Base-by-base conservation (phyloP, 2,329 filamentous ascomycete genomes). In the Albifimbria verrucaria region DNA sequence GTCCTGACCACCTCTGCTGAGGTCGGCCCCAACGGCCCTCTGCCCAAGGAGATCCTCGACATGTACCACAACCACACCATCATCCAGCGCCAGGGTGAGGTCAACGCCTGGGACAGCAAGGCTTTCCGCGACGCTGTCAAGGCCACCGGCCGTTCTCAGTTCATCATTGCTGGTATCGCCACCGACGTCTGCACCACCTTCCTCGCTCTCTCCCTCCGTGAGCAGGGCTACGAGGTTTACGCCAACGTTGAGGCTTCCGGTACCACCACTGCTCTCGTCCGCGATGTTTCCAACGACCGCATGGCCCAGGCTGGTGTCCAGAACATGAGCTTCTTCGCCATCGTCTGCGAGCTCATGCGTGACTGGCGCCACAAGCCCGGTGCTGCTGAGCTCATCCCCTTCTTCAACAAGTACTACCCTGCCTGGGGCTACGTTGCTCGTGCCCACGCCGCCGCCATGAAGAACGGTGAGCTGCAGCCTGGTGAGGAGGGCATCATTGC, bases 111-210 rank as follows among this genome's bases (percentile, higher is more conserved):
- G 88, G 89, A 92, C 65, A 90, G 89, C 60, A 59, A 77, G 3
- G 81, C 88, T 0, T 90, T 92, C 73, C 79, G 79, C 32, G 75
- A 74, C 2, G 87, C 88, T 2, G 77, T 92, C 55, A 71, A 77
- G 57, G 86, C 85, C 2, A 81, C 86, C 4, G 81, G 81, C 53
- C 85, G 83, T 66, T 83, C 77, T 25, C 89, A 92, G 66, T 74
- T 92, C 61, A 88, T 92, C 63, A 68, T 92, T 17, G 87, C 77
- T 3, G 87, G 88, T 7, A 89, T 91, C 61, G 79, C 82, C 2
- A 91, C 88, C 0, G 88, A 92, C 66, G 87, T 91, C 54, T 90
- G 86, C 77, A 89, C 86, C 21, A 76, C 87, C 1, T 91, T 91
- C 74, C 77, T 89, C 6, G 85, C 88, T 0, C 77, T 91, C n/a